Evolutionary conservation across 2,329 filamentous ascomycete species (phyloP).

Genomic region (Colletotrichum karsti): DNA sequence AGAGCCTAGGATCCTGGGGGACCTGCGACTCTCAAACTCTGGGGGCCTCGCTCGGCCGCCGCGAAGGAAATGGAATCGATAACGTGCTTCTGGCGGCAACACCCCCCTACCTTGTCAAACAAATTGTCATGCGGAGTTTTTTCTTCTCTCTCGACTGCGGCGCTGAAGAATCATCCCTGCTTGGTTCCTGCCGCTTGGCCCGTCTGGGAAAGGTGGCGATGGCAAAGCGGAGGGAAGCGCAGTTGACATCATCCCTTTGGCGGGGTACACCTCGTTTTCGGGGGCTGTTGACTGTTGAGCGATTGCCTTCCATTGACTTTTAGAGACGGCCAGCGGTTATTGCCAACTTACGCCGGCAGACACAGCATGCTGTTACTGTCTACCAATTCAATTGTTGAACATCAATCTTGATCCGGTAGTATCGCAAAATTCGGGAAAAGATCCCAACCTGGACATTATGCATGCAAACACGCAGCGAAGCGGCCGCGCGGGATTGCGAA

Average conservation of each 20-base stretch:
- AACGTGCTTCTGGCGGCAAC: not conserved
- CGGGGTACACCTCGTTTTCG: not conserved
- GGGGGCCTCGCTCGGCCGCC: not conserved
- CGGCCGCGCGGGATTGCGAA: not conserved
- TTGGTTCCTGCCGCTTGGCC: not conserved
- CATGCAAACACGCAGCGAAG: not conserved
- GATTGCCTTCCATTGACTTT: not conserved
- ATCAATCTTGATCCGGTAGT: not conserved
- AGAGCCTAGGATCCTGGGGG: not conserved
- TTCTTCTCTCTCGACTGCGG: not conserved
- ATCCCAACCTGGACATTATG: not conserved
- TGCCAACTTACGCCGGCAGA: not conserved
- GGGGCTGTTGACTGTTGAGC: too few species aligned
- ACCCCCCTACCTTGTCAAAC: not conserved
- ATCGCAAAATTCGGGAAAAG: not conserved
- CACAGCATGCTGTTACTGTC: too few species aligned
- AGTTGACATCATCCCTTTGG: slow-evolving; percentile 14
- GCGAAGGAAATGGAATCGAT: not conserved
- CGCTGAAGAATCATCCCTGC: slow-evolving; percentile 8
- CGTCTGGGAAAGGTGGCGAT: not conserved
- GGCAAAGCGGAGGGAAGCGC: not conserved
- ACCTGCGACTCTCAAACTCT: too few species aligned
- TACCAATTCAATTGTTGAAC: too few species aligned
- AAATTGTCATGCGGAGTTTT: not conserved
- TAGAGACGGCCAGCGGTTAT: not conserved